phyloP scores from a whole-genome alignment of 306 rosid species.

The Casuarina cunninghamiana region DNA sequence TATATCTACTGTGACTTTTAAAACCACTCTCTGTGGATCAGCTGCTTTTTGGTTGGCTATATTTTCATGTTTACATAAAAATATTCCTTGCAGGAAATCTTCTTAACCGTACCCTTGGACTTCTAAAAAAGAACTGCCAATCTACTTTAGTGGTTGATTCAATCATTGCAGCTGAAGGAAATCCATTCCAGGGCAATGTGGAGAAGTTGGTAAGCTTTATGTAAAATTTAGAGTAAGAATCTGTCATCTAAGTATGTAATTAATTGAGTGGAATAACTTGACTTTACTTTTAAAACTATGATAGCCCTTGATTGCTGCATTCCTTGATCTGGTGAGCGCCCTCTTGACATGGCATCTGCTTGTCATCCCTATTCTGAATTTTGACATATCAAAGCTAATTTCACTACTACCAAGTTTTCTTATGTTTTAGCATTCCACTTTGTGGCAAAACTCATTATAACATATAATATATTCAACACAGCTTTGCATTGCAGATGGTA shows the following conservation, averaged over 20 bases:
- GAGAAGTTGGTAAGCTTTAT: constrained; percentile 57
- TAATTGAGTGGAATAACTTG: background rate
- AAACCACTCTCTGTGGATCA: constrained; percentile 19
- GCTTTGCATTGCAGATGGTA: background rate
- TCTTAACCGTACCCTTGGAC: constrained; percentile 89
- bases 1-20: constrained; percentile 32
- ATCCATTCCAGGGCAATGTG: constrained; percentile 62
- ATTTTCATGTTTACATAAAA: constrained; percentile 18
- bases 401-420: background rate
- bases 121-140: constrained; percentile 83
- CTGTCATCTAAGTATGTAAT: background rate
- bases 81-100: constrained; percentile 72
- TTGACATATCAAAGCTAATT: background rate
- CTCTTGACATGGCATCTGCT: background rate
- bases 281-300: constrained; percentile 9
- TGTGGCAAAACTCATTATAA: too few species aligned
- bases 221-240: background rate
- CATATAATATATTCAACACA: background rate
- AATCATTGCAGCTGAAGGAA: constrained; percentile 70
- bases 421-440: background rate
- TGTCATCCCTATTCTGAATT: background rate
- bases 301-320: background rate
- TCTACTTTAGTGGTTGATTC: constrained; percentile 81
- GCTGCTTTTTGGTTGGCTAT: constrained; percentile 4
- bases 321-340: background rate